Percentiles rank a stretch among this genome's conserved stretches.
These are phyloP conservation scores for Coemansia sp. DNA, from an alignment of 192 early-diverging fungal species.

Conservation along the genomic window DNA sequence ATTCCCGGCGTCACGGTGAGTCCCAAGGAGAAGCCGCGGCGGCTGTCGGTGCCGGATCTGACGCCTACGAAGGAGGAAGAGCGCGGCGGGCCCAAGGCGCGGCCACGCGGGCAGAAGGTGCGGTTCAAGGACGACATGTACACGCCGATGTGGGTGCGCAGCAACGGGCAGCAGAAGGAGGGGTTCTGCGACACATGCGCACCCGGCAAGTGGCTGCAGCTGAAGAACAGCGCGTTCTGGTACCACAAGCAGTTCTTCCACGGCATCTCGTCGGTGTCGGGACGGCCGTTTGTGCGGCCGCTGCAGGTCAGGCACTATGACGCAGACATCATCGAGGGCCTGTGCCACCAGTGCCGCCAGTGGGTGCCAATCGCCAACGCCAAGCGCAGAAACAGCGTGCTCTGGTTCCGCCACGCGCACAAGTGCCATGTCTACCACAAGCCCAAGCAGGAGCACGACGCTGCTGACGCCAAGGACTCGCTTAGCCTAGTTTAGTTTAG, in stretches of 20 bases:
- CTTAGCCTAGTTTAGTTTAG: no score
- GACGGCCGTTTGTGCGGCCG: conserved; percentile 71
- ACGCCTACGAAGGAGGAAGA: conserved; percentile 36
- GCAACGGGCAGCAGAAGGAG: conserved; percentile 73
- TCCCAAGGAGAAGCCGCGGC: conserved; percentile 45
- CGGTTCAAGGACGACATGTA: conserved; percentile 73
- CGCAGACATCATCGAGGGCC: conserved; percentile 71
- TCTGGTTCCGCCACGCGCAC: conserved; percentile 88
- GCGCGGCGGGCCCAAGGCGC: conserved; percentile 17
- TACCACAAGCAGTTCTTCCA: conserved; percentile 89
- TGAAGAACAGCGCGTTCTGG: conserved; percentile 89
- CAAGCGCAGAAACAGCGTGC: conserved; percentile 74
- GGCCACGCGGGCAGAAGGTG: conserved; percentile 72
- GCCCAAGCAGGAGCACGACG: conserved; percentile 55
- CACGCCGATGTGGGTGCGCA: conserved; percentile 83
- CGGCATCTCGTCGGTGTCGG: conserved; percentile 84
- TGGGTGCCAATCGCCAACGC: conserved; percentile 79
- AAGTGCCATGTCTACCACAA: conserved; percentile 83
- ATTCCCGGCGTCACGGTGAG: conserved; percentile 52
- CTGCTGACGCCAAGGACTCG: not conserved
- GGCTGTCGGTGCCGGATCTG: conserved; percentile 43
- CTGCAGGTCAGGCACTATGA: conserved; percentile 70
- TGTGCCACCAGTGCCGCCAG: conserved; percentile 81
- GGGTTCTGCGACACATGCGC: conserved; percentile 82
- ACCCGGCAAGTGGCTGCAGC: conserved; percentile 84